Percentiles rank a stretch among this genome's conserved stretches.
These are phyloP conservation scores for Asterella californica DNA, from an alignment of 225 moss, liverwort and hornwort genomes.

Conservation along the genomic window DNA sequence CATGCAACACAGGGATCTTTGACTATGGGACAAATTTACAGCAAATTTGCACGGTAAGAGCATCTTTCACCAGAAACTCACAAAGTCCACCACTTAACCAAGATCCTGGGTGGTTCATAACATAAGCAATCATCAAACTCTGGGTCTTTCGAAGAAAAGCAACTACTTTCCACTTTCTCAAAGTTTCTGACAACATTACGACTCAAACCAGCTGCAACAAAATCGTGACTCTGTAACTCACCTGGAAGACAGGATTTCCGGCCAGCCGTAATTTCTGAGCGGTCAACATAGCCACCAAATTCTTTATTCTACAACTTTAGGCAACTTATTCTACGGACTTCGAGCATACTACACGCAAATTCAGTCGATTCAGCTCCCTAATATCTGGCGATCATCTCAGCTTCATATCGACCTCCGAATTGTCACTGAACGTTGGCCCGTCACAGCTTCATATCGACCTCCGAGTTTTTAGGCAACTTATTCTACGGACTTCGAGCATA, in stretches of 20 bases:
- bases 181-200: not conserved
- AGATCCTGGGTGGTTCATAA: not conserved
- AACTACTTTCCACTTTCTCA: not conserved
- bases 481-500: too few species aligned
- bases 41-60: not conserved
- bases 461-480: too few species aligned
- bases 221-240: not conserved
- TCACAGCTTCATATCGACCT: too few species aligned
- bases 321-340: too few species aligned
- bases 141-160: not conserved
- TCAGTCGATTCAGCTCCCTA: not conserved
- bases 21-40: not conserved
- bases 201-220: not conserved
- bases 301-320: not conserved
- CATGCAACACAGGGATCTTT: not conserved
- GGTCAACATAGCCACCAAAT: not conserved
- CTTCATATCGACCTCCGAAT: not conserved
- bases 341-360: not conserved
- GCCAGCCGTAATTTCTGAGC: slow-evolving; percentile 10
- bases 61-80: not conserved
- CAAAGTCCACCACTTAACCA: not conserved
- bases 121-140: not conserved
- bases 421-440: too few species aligned
- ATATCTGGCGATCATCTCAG: not conserved
- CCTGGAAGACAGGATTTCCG: not conserved